Conservation (phyloP, 495 filamentous ascomycete species). For the Lasiosphaeria hispida region DNA sequence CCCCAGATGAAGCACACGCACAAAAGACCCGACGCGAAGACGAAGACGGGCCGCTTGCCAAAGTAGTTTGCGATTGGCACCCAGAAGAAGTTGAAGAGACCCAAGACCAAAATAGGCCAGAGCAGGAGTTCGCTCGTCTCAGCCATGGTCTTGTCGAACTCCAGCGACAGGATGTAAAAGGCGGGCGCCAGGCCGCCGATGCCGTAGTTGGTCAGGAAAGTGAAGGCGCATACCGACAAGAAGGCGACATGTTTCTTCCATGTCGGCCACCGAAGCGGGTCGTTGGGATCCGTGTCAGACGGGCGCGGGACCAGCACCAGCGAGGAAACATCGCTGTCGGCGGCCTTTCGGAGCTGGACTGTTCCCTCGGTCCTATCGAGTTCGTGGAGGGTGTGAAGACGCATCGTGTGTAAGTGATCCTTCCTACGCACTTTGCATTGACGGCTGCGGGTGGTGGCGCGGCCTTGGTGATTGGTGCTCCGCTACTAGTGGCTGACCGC, state of each 20-base stretch:
- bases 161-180: conserved; percentile 28
- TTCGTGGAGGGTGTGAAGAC: conserved; percentile 31
- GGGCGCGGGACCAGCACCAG: conserved; percentile 34
- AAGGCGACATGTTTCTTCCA: conserved; percentile 36
- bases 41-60: conserved; percentile 54
- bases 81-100: conserved; percentile 51
- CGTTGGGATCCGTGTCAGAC: conserved; percentile 34
- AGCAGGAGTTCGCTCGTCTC: conserved; percentile 31
- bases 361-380: conserved; percentile 32
- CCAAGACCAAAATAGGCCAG: conserved; percentile 36
- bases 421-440: no score
- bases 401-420: conserved; percentile 14
- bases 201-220: conserved; percentile 44
- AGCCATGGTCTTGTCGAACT: conserved; percentile 27
- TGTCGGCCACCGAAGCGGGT: conserved; percentile 35
- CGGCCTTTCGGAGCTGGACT: conserved; percentile 25
- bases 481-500: no score
- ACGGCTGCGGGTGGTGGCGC: no score
- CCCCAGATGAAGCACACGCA: conserved; percentile 35
- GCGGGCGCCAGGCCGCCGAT: conserved; percentile 32
- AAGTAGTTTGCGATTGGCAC: conserved; percentile 56
- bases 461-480: no score
- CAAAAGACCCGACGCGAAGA: conserved; percentile 36
- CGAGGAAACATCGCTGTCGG: conserved; percentile 16
- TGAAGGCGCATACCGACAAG: conserved; percentile 31